Evolutionary conservation across 2,329 filamentous ascomycete genomes (phyloP).

Genomic region (Talaromyces piceae): DNA sequence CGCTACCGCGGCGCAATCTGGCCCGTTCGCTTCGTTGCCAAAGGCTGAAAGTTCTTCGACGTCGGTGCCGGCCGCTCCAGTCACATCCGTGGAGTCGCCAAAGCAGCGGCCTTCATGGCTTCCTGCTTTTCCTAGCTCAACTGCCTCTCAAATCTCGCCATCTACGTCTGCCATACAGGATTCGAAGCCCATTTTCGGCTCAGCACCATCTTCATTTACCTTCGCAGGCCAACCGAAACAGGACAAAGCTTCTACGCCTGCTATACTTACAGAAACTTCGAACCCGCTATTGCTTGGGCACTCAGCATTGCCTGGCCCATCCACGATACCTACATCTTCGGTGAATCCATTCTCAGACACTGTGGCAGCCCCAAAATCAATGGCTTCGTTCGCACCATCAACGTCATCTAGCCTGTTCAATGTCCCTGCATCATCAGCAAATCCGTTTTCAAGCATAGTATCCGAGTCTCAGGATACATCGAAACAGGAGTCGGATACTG

Average conservation of each 20-base stretch:
- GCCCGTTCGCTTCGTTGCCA: constrained; percentile 4
- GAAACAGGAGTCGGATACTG: not conserved
- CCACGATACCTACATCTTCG: not conserved
- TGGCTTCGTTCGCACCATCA: constrained; percentile 1
- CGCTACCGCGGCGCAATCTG: not conserved
- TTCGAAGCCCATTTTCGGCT: not conserved
- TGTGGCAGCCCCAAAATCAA: no score
- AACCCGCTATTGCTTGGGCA: not conserved
- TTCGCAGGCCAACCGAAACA: not conserved
- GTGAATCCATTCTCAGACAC: not conserved
- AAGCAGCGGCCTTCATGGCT: constrained; percentile 3
- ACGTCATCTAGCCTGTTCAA: not conserved
- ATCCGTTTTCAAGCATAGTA: not conserved
- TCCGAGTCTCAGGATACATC: not conserved
- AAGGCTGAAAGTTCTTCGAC: not conserved
- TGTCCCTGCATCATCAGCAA: not conserved
- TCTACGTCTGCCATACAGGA: not conserved
- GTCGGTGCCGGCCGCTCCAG: not conserved
- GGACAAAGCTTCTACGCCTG: not conserved
- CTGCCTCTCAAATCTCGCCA: not conserved
- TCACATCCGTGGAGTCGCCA: not conserved
- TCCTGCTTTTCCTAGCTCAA: constrained; percentile 4
- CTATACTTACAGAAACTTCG: not conserved
- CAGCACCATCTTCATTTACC: not conserved
- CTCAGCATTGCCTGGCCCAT: not conserved